Conservation (phyloP, 164 flowering plant species). For the Piper betle region DNA sequence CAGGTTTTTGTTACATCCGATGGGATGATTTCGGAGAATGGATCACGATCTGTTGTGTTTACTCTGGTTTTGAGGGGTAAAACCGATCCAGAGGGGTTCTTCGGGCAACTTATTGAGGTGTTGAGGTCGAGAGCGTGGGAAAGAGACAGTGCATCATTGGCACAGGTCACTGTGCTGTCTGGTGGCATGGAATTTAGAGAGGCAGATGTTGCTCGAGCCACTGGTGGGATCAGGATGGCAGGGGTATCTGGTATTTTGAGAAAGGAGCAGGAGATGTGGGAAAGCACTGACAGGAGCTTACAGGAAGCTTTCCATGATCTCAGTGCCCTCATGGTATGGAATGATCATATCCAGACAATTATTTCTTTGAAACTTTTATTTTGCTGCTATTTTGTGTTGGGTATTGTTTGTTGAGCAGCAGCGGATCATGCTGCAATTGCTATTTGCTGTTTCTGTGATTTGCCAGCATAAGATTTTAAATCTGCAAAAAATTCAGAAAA, state of each 20-base stretch:
- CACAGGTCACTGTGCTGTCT: not conserved
- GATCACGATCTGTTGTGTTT: constrained; percentile 31
- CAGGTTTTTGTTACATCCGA: constrained; percentile 28
- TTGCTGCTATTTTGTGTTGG: no score
- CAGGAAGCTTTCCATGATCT: constrained; percentile 94
- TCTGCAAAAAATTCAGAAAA: no score
- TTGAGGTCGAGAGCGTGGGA: constrained; percentile 82
- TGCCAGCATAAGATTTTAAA: no score
- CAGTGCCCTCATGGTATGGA: constrained; percentile 88
- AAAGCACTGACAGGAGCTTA: constrained; percentile 87
- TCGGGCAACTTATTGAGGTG: constrained; percentile 53
- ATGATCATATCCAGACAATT: no score
- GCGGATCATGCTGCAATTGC: no score
- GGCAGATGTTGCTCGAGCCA: constrained; percentile 3
- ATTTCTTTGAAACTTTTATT: no score
- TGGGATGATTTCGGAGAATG: constrained; percentile 18
- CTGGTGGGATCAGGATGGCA: constrained; percentile 18
- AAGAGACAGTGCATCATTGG: constrained; percentile 1
- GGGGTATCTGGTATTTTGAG: constrained; percentile 89
- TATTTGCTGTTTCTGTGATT: no score
- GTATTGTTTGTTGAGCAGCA: no score
- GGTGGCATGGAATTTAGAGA: constrained; percentile 8
- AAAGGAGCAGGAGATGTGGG: constrained; percentile 98
- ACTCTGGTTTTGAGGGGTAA: constrained; percentile 66
- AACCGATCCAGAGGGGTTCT: constrained; percentile 47